A percentile compares a stretch with the other conserved stretches of the same genome.
These are phyloP conservation scores for Lachnellula arida DNA, from an alignment of 2,329 filamentous ascomycete species.

Conservation along the genomic window DNA sequence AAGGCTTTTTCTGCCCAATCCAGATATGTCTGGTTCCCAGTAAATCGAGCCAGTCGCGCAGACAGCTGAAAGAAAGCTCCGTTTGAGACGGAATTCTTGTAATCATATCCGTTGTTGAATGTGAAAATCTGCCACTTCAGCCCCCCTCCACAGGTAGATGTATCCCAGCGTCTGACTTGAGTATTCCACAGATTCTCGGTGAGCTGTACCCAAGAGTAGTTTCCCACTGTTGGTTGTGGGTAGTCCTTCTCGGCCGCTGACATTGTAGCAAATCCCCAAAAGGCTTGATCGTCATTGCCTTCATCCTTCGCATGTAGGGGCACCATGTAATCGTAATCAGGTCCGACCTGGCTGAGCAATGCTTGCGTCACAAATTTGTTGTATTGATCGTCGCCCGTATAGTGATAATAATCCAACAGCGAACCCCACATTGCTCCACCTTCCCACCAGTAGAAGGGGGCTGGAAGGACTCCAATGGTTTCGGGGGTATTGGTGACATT, in stretches of 20 bases:
- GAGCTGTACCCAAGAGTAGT: slow-evolving; percentile 63
- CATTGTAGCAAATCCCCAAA: slow-evolving; percentile 66
- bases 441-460: slow-evolving; percentile 61
- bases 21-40: slow-evolving; percentile 59
- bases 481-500: slow-evolving; percentile 51
- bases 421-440: slow-evolving; percentile 37
- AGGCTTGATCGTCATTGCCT: slow-evolving; percentile 72
- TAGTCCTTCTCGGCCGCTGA: slow-evolving; percentile 65
- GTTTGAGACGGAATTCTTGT: slow-evolving; percentile 80
- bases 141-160: slow-evolving; percentile 62
- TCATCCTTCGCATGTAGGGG: slow-evolving; percentile 52
- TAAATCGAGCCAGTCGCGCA: slow-evolving; percentile 67
- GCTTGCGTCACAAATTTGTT: slow-evolving; percentile 55
- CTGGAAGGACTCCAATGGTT: slow-evolving; percentile 57
- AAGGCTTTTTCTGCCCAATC: slow-evolving; percentile 65
- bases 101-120: slow-evolving; percentile 71
- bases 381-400: slow-evolving; percentile 55
- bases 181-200: slow-evolving; percentile 68
- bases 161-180: slow-evolving; percentile 68
- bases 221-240: slow-evolving; percentile 50
- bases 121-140: slow-evolving; percentile 78
- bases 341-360: slow-evolving; percentile 56
- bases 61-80: slow-evolving; percentile 80
- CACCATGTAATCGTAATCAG: slow-evolving; percentile 56
- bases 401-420: slow-evolving; percentile 40